These are phyloP conservation scores for Saccharomycodes ludwigii DNA, from an alignment of 805 yeast species.

Conservation along the genomic window DNA sequence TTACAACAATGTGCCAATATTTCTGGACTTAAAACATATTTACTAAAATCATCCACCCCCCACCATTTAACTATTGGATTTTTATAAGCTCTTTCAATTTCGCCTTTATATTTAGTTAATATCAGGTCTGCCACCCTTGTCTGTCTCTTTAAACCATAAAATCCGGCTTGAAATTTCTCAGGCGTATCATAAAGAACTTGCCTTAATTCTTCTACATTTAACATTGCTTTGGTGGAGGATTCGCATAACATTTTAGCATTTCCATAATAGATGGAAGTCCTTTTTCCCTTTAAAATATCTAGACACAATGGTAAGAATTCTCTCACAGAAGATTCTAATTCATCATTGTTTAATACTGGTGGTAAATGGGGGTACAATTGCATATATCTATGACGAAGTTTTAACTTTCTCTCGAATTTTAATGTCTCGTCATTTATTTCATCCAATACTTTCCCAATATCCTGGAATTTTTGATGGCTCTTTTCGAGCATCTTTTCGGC, in stretches of 20 bases:
- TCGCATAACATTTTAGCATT: constrained; percentile 32
- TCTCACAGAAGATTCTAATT: constrained; percentile 20
- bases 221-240: constrained; percentile 28
- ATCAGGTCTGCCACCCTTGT: constrained; percentile 35
- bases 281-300: constrained; percentile 30
- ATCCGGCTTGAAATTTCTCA: constrained; percentile 41
- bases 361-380: constrained; percentile 14
- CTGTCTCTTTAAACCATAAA: constrained; percentile 48
- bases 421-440: constrained; percentile 11
- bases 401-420: constrained; percentile 10
- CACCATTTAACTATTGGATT: constrained; percentile 46
- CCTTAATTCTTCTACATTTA: constrained; percentile 36
- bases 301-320: constrained; percentile 26
- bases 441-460: constrained; percentile 2
- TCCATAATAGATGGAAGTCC: constrained; percentile 36
- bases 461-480: constrained; percentile 3
- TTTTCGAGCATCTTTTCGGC: not conserved
- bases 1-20: constrained; percentile 38
- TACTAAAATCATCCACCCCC: constrained; percentile 43
- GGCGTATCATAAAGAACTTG: constrained; percentile 36
- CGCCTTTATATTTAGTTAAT: constrained; percentile 18
- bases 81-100: constrained; percentile 19
- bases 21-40: constrained; percentile 54
- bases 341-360: constrained; percentile 16
- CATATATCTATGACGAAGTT: constrained; percentile 11